phyloP scores from a whole-genome alignment of 2,329 filamentous ascomycete genomes.

The Sodiomyces alkalinus region DNA sequence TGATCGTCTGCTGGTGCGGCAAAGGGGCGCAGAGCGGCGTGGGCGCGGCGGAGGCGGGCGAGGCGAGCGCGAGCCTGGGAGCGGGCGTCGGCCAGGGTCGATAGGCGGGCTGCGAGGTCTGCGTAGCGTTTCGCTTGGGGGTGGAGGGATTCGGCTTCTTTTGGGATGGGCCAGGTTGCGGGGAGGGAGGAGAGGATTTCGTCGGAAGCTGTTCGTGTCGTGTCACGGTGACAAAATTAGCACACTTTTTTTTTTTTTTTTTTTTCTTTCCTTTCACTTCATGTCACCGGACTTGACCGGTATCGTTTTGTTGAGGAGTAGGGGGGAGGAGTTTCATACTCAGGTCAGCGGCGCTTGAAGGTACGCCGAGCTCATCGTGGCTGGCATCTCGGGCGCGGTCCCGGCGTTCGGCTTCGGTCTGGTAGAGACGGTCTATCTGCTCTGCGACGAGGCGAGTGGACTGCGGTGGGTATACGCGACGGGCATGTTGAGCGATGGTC shows the following conservation, averaged over 20 bases:
- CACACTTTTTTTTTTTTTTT: too few relatives aligned
- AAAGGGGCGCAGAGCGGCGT: slow-evolving; percentile 35
- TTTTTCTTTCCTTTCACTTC: too few relatives aligned
- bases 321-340: slow-evolving; percentile 16
- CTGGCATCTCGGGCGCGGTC: too few relatives aligned
- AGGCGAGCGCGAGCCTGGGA: slow-evolving; percentile 22
- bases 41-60: slow-evolving; percentile 32
- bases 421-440: slow-evolving; percentile 55
- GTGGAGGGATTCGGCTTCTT: slow-evolving; percentile 21
- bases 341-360: slow-evolving; percentile 27
- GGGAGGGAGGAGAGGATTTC: slow-evolving; percentile 31
- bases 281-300: too few relatives aligned
- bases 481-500: slow-evolving; percentile 46
- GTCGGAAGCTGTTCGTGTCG: slow-evolving; percentile 25
- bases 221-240: too few relatives aligned
- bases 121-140: slow-evolving; percentile 35
- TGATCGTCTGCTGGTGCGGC: too few relatives aligned
- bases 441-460: slow-evolving; percentile 58
- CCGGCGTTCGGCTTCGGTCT: slow-evolving; percentile 20
- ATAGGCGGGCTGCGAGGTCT: slow-evolving; percentile 32
- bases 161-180: slow-evolving; percentile 26
- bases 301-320: too few relatives aligned
- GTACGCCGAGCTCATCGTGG: slow-evolving; percentile 13
- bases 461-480: slow-evolving; percentile 50
- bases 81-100: slow-evolving; percentile 30